Evolutionary conservation across 495 filamentous ascomycete species (phyloP), one percentile per base, ranked within the genome.

Genomic region (Cercophora newfieldiana): DNA sequence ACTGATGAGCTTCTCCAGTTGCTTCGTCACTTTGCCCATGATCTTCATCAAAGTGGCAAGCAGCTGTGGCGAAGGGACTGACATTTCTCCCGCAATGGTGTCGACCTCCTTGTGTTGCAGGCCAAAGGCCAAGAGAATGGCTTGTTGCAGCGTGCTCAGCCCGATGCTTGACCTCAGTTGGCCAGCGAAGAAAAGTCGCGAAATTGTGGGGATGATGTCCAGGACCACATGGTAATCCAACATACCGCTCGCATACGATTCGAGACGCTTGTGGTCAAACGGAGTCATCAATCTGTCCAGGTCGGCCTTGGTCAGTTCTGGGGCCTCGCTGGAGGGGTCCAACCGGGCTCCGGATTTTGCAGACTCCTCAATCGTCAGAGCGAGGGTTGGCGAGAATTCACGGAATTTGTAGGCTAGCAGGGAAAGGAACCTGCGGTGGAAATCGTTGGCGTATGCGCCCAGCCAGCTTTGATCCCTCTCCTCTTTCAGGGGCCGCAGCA

Each of bases 1-100:
- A 65, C 91, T 87, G 19, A 97, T 80, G n/a, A 98, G 68, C 26
- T 80, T 75, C 25, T 88, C 85, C 79, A 99, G 93, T 69, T 90
- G 84, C 16, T 85, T 82, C 0, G 90, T 88, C 31, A 97, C 83
- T 78, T 97, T 98, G 29, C 94, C 85, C 69, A 98, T 83, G 68
- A 95, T 89, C 81, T 97, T 98, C 71, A 97, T 90, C 80, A 98
- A 97, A 88, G 98, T 97, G 29, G 94, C 92, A 28, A 99, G 81
- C 2, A 97, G 82, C 77, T 98, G 95, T 24, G 88, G 90, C 10
- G 85, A 82, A 2, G 88, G 86, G 0, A 97, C 73, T 21, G 80
- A 83, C 3, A 97, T 76, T 72, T 99, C 94, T 63, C 89, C 88
- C 73, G 95, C 92, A 18, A 97, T 75, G 22, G 87, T 85, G 1